Evolutionary conservation across 2,329 filamentous ascomycete species (phyloP).

Genomic region (Aspergillus sp.): DNA sequence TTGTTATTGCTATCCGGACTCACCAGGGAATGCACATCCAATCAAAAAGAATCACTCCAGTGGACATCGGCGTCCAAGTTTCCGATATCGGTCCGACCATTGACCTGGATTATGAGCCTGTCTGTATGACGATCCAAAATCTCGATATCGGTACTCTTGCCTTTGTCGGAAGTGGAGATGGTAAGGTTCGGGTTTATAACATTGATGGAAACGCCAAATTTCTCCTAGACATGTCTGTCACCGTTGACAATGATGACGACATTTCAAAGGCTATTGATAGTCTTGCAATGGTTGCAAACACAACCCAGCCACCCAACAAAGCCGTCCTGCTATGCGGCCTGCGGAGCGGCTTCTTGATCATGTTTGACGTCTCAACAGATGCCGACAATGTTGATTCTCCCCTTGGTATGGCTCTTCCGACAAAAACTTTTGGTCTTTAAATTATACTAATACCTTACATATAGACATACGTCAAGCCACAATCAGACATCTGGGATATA

Average conservation of each 20-base stretch:
- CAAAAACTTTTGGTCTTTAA: neutral
- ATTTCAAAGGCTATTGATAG: conserved; percentile 38
- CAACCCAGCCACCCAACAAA: conserved; percentile 13
- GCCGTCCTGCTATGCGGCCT: conserved; percentile 45
- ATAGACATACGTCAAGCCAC: conserved; percentile 33
- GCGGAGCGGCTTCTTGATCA: conserved; percentile 45
- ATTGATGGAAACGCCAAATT: conserved; percentile 23
- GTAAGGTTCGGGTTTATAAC: conserved; percentile 34
- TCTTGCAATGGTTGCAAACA: conserved; percentile 28
- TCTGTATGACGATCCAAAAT: conserved; percentile 34
- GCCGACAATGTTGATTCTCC: conserved; percentile 18
- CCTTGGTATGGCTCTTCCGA: conserved; percentile 25
- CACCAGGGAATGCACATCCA: conserved; percentile 28
- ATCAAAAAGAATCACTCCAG: conserved; percentile 23
- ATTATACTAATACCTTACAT: conserved; percentile 8
- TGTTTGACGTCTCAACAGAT: conserved; percentile 31
- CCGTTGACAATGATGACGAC: conserved; percentile 22
- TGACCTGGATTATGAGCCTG: conserved; percentile 34
- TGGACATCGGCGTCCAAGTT: conserved; percentile 19
- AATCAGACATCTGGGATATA: conserved; percentile 36
- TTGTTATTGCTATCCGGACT: conserved; percentile 29
- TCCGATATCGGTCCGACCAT: conserved; percentile 23
- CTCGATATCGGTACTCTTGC: conserved; percentile 29
- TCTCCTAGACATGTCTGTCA: conserved; percentile 25
- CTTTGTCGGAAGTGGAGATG: conserved; percentile 43